Base-by-base conservation (phyloP, 306 rosid species). In the Lathyrus tuberosus region DNA sequence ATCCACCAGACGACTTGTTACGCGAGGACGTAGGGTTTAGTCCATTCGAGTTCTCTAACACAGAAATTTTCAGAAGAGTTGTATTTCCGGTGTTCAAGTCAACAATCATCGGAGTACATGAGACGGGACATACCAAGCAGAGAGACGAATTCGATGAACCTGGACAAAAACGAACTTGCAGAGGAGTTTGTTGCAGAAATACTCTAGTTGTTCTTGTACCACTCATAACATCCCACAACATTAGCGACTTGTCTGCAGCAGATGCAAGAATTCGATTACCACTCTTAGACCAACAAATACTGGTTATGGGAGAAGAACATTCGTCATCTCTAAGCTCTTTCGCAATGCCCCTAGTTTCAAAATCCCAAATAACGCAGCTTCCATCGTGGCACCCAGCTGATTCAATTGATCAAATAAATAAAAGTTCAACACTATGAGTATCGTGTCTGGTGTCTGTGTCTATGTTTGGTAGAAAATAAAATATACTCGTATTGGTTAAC, bases 311-410 rank as follows among this genome's bases (percentile, higher is more conserved):
- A 59, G 95, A 84, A 74, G 81, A 76, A 74, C 95, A 89, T 44
- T 89, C 99, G 52, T 71, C 62, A 74, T 89, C 97, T 24, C 57
- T 80, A 37, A 94, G 97, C 85, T 81, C 92, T 73, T 94, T 94
- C 28, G 97, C 88, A 61, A 94, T 82, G 38, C 96, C 96, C 86
- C 99, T 84, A 43, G 97, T 91, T 80, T 91, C 96, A 4, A 94
- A 94, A 83, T 94, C 99, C 97, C 99, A 95, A 51, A 95, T 78
- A 69, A 95, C 54, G 63, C 97, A 91, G 37, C 88, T 95, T 80
- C 99, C 99, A 65, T 89, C 96, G 42, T 88, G 83, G 89, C 95
- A 89, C 33, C 99, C 99, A 80, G 99, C 97, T 92, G 86, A 61
- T 43, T 80, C 71, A 74, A 64, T 59, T 49, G 62, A 73, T 26